Base-by-base conservation (phyloP, 768 basidiomycete genomes). In the Leccinum sublutescens region DNA sequence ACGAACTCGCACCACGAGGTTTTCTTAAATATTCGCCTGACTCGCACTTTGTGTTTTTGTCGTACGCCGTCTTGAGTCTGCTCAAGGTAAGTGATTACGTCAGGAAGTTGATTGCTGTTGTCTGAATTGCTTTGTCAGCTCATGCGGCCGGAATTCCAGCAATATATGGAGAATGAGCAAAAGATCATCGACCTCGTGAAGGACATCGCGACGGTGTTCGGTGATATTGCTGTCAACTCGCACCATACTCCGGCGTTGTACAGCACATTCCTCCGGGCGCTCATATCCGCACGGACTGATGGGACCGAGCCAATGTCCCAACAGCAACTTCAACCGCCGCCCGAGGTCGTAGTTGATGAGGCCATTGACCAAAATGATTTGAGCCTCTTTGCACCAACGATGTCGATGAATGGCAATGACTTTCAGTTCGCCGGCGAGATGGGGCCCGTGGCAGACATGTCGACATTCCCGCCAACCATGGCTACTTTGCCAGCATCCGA, bases 211-310 rank as follows among this genome's bases (percentile, higher is more conserved):
- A 83, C 91, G 59, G 80, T 86, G 0, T 82, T 98, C 25, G 92
- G 93, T 61, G 80, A 77, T 12, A 83, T 89, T 43, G 87, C 96
- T 19, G 87, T 86, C 27, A 89, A 90, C 68, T 78, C 87, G 1
- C 77, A 83, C 5, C 96, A 99, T 69, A 95, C 95, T 0, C 95
- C 96, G 1, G 89, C 92, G 5, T 79, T 98, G 40, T 98, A 98
- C 78, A 86, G 87, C 68, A 79, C 82, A 19, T 93, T 95, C 78
- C 78, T 95, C 23, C 87, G 86, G 2, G 88, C 89, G 2, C 83
- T 96, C 45, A 82, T 89, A 55, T 81, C 85, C 2, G 85, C 86
- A 47, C 65, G 72, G 23, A 62, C 77, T 71, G 68, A 77, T 69
- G 34, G 71, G 71, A 47, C 68, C 45, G 56, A 69, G 25, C 67